Base-by-base conservation (phyloP, 768 basidiomycete species). In the Suillus luteus region DNA sequence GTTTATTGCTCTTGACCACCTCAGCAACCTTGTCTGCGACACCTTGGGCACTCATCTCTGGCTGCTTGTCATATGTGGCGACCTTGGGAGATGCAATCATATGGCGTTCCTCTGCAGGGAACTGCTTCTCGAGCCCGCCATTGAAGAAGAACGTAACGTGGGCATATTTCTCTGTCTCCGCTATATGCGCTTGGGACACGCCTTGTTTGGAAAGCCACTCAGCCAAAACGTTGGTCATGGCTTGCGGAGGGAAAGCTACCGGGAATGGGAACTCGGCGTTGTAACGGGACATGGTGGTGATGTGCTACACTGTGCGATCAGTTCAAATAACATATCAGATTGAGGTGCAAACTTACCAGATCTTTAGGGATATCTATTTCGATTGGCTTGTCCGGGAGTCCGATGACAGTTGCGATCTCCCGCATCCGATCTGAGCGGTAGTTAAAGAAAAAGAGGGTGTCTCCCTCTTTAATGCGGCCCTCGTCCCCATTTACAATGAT, bases 91-190 rank as follows among this genome's bases (percentile, higher is more conserved):
- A 95, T 4, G 92, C 85, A 64, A 96, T 88, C 92, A 97, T 88
- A 73, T 88, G 82, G 17, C 96, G 82, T 68, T 92, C 90, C 73
- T 97, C 96, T 40, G 80, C 76, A 15, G 85, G 81, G 76, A 92
- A 98, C 71, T 96, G 92, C 73, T 95, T 92, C 81, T 97, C 96
- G 35, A 95, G 88, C 62, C 95, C 95, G 15, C 95, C 96, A 76
- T 96, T 97, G 85, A 97, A 96, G 85, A 96, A 97, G 83, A 97
- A 96, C 0, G 95, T 98, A 62, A 98, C 93, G 72, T 98, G 95
- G 2, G 95, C 95, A 76, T 96, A 98, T 78, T 98, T 96, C 75
- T 96, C 95, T n/a, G 95, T 96, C 76, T 97, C 95, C 85, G 94
- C 95, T 61, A 97, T 86, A 71, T 96, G 95, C 3, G 89, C 89